phyloP scores from a whole-genome alignment of 2,329 filamentous ascomycete species.

The Sordariomycetes sp. region DNA sequence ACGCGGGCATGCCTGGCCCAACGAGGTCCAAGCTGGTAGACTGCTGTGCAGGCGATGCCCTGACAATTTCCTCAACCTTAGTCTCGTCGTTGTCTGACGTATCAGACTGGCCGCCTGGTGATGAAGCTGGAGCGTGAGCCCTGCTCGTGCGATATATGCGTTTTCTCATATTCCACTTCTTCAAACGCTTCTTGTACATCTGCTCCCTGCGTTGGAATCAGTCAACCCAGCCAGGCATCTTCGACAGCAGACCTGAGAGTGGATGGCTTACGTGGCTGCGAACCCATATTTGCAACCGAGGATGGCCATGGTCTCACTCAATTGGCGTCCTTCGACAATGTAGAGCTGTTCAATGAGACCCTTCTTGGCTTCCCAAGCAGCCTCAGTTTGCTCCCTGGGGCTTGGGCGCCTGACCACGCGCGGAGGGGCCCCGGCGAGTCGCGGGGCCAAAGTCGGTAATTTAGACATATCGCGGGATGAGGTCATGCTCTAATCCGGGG shows the following conservation, averaged over 20 bases:
- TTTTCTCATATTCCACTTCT: slow-evolving; percentile 27
- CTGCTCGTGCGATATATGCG: slow-evolving; percentile 20
- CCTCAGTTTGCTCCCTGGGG: slow-evolving; percentile 23
- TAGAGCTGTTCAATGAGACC: slow-evolving; percentile 22
- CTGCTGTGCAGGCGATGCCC: slow-evolving; percentile 10
- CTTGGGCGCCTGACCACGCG: slow-evolving; percentile 12
- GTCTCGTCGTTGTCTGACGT: too few species aligned
- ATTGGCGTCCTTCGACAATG: slow-evolving; percentile 22
- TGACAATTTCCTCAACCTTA: too few species aligned
- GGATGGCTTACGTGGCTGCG: slow-evolving; percentile 27
- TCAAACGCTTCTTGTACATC: slow-evolving; percentile 28
- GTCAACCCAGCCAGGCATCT: slow-evolving; percentile 1
- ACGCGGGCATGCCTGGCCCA: not conserved
- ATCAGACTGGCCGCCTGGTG: too few species aligned
- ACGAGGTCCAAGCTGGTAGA: not conserved
- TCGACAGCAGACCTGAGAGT: slow-evolving; percentile 14
- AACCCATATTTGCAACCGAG: slow-evolving; percentile 22
- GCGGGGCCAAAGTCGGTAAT: slow-evolving; percentile 20
- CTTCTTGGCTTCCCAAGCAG: slow-evolving; percentile 22
- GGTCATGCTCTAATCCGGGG: too few species aligned
- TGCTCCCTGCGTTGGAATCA: slow-evolving; percentile 17
- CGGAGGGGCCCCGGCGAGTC: slow-evolving; percentile 20
- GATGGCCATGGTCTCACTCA: slow-evolving; percentile 25
- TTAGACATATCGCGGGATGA: too few species aligned
- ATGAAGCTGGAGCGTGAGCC: too few species aligned